phyloP scores from a whole-genome alignment of 306 rosid species.

The Herpetospermum pedunculosum region DNA sequence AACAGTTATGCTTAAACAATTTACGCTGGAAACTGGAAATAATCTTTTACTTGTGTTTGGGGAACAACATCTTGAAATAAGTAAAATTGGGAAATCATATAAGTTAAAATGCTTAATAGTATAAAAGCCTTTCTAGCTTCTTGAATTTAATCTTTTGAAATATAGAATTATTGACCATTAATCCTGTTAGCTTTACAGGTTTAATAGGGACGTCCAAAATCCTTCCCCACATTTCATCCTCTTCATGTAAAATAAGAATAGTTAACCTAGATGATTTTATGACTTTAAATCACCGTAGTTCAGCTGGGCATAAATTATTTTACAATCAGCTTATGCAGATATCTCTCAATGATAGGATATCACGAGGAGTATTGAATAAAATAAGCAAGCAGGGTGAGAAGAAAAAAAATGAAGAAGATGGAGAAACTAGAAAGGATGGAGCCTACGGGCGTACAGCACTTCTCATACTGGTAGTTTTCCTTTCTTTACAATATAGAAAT shows the following conservation, averaged over 20 bases:
- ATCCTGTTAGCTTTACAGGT: not conserved
- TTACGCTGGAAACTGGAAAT: not conserved
- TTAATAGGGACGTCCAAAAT: not conserved
- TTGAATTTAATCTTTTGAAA: not conserved
- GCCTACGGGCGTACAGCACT: conserved; percentile 35
- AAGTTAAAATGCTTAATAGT: not conserved
- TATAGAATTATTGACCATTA: not conserved
- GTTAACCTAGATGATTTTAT: not conserved
- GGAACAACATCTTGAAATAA: not conserved
- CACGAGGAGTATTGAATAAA: conserved; percentile 34
- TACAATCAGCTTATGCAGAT: conserved; percentile 12
- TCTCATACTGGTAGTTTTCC: conserved; percentile 54
- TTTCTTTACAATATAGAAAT: not conserved
- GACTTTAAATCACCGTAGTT: not conserved
- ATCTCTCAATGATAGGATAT: conserved; percentile 40
- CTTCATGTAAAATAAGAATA: not conserved
- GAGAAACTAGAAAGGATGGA: conserved; percentile 35
- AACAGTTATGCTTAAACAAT: not conserved
- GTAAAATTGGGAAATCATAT: not conserved
- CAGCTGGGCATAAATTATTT: conserved; percentile 4
- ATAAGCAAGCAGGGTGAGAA: conserved; percentile 30
- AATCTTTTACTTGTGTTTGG: not conserved
- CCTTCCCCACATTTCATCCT: not conserved
- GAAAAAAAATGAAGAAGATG: conserved; percentile 19
- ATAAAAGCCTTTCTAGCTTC: not conserved